Base-by-base conservation (phyloP, 192 early-diverging fungal species). In the Mortierella claussenii region DNA sequence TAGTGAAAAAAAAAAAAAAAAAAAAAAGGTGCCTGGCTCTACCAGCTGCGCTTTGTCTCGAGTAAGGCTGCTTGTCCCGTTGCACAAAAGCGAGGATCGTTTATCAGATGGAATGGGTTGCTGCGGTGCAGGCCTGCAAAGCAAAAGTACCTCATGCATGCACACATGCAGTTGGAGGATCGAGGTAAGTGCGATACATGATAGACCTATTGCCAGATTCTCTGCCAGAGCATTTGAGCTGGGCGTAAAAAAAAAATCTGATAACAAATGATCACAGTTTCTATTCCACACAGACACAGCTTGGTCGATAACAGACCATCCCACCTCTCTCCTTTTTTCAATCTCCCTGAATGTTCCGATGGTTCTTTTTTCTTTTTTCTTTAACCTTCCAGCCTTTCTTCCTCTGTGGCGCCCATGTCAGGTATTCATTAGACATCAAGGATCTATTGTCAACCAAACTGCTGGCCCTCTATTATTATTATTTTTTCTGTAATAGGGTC, bases 191-290 rank as follows among this genome's bases (percentile, higher is more conserved):
- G 37, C 37, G 13, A 40, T 40, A 13, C 7, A 13, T 40, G 37
- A 28, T n/a, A 47, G 57, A 15, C 12, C 5, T 17, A 17, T 64
- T 64, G 53, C 49, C 50, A 45, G 48, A 64, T 64, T 36, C 50
- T 64, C 28, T 62, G 21, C 47, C 45, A 17, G 21, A 43, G 1
- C 1, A 43, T 20, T 59, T 26, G 3, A 7, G 33, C 23, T 54
- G 62, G 65, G 65, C 65, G 53, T 55, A 66, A 42, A 53, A 51
- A 28, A 43, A 28, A 45, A 43, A 47, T 66, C 62, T 65, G 50
- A 52, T 65, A 65, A 55, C n/a, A 27, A 28, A 10, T 23, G n/a
- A 27, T 28, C 23, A 24, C 49, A 6, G 9, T 23, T 30, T 30
- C 27, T 28, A 11, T 28, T 27, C 49, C 49, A 51, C 3, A 8